Evolutionary conservation across 257 asterid genomes (phyloP), one percentile per base, ranked within the genome.

Genomic region (Haberlea rhodopensis): DNA sequence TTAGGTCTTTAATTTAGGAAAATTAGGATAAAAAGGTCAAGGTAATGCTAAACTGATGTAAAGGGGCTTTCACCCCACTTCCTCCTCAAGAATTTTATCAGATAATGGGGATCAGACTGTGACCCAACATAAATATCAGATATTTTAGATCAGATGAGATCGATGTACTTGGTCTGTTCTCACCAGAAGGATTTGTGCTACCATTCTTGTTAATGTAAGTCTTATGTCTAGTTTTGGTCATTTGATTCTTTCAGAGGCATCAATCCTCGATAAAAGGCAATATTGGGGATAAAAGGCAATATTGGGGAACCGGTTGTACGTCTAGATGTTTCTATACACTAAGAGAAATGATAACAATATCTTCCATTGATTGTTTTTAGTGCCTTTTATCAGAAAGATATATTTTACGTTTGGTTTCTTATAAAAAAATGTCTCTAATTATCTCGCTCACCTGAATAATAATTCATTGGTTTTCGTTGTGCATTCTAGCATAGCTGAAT

Each of bases 61-160:
- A 29, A 45, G 59, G 74, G 63, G 19, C 29, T 59, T 27, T 68
- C 63, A 65, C 65, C 61, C 52, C 58, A 64, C 54, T 54, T 25
- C 46, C 40, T 43, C 61, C 37, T 53, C n/a, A 54, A 64, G 61
- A 52, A 16, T 6, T 58, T 32, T 11, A 64, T 68, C 23, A 57
- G 45, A 66, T 62, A 61, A 65, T 64, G 27, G 25, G 58, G 53
- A 4, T 29, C 51, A 48, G 65, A 26, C 60, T 45, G 31, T 45
- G 8, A 52, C 55, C 60, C 29, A 28, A 34, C 31, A 45, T 29
- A 40, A 60, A 53, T 51, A 58, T 34, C 61, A 58, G 22, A 19
- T 64, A 31, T 26, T 21, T 45, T 31, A 51, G 67, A 60, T 65
- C 45, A 20, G 65, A 31, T 26, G 46, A 25, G 58, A 63, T 63